Conservation (phyloP, 352 stramenopile species). For the Blastocystis sp. region DNA sequence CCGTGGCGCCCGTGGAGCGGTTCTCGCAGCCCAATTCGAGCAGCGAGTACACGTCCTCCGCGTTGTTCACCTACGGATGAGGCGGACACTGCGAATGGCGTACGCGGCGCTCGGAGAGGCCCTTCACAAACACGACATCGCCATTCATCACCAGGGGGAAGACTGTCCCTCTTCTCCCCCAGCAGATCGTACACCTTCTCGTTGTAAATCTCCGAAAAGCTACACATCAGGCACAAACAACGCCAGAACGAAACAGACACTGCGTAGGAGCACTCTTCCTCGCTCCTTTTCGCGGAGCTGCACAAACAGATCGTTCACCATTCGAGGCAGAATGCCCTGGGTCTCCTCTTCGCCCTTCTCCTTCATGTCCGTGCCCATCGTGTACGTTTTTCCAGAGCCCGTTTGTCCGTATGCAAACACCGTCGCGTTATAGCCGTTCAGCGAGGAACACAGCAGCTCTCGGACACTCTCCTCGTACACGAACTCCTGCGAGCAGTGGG, state of each 20-base stretch:
- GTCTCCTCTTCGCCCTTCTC: constrained; percentile 16
- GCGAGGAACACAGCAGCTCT: constrained; percentile 58
- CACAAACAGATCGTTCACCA: constrained; percentile 63
- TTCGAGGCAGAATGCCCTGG: constrained; percentile 57
- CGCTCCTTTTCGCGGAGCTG: constrained; percentile 12
- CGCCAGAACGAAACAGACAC: constrained; percentile 19
- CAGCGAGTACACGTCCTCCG: constrained; percentile 36
- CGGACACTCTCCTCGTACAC: constrained; percentile 70
- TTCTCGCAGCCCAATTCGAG: constrained; percentile 66
- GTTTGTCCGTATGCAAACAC: constrained; percentile 73
- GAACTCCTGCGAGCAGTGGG: constrained; percentile 65
- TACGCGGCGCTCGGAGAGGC: constrained; percentile 71
- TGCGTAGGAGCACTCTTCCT: constrained; percentile 24
- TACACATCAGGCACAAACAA: background rate
- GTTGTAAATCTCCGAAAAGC: constrained; percentile 88
- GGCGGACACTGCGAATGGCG: background rate
- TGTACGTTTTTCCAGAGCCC: constrained; percentile 72
- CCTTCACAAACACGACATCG: constrained; percentile 79
- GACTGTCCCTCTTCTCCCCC: constrained; percentile 75
- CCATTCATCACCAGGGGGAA: constrained; percentile 68
- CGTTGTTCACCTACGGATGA: background rate
- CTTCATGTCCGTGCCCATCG: constrained; percentile 69
- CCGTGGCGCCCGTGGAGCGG: constrained; percentile 87
- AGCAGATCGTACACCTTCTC: constrained; percentile 90
- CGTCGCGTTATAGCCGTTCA: constrained; percentile 71